Base-by-base conservation (phyloP, 2,329 filamentous ascomycete species). In the Arthrobotrys sphaeroides region DNA sequence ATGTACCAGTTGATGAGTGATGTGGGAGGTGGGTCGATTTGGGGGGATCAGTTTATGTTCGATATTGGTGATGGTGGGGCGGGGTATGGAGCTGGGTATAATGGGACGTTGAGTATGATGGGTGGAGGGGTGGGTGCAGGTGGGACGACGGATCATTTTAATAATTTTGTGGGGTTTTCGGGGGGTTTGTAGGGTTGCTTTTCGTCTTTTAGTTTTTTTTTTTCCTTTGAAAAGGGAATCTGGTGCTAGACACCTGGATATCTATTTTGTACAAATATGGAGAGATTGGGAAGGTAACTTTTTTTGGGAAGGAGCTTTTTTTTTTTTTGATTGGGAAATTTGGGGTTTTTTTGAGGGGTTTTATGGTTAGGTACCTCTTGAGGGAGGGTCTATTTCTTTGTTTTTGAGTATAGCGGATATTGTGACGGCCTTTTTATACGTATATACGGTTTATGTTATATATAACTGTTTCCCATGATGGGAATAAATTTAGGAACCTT, bases 21-120 rank as follows among this genome's bases (percentile, higher is more conserved):
- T 64, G 72, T 75, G n/a, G 72, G 72, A 3, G 72, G 72, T 1
- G 72, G 72, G 7, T 64, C 64, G 40, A 75, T 75, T 13, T 75
- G 72, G 72, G 57, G 61, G 1, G 72, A 75, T 65, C 72, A 75
- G 42, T 75, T 75, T 38, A 69, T 75, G 72, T 74, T 74, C 24
- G 70, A 74, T 6, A 16, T 26, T 33, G 61, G 61, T 20, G 47
- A 47, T 68, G 51, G 51, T 12, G 18, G 24, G 16, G 26, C 38
- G n/a, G 69, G 60, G 22, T 68, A 69, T 31, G 24, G 38, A 4
- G 40, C 53, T 36, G 59, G 47, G 31, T 75, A 69, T 53, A 68
- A 53, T 31, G 64, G 64, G 31, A 68, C 64, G 3, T 69, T 75
- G 64, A 75, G 64, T 31, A 62, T 75, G 57, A 66, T 65, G 47